Percentiles rank a stretch among this genome's conserved stretches.
Conservation (phyloP, 495 filamentous ascomycete genomes). For the Daldinia concentrica region DNA sequence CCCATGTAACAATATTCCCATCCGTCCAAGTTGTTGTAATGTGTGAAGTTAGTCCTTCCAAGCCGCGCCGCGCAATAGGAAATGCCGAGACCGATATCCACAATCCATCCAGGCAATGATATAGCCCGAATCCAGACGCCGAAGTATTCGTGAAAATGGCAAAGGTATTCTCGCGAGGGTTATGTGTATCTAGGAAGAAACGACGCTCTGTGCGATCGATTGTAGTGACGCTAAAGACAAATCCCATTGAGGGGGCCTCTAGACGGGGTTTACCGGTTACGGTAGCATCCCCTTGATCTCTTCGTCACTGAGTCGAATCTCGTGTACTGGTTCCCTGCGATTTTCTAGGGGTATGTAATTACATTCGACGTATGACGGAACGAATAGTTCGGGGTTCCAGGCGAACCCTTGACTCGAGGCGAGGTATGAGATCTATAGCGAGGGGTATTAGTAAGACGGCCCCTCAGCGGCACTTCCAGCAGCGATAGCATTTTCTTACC, state of each 20-base stretch:
- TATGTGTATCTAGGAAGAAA: slow-evolving; percentile 44
- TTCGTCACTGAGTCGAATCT: slow-evolving; percentile 72
- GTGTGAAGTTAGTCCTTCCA: slow-evolving; percentile 34
- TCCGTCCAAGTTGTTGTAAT: slow-evolving; percentile 33
- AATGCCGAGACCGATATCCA: slow-evolving; percentile 39
- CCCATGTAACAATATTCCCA: slow-evolving; percentile 27
- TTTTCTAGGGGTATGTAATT: slow-evolving; percentile 69
- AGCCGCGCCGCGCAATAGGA: slow-evolving; percentile 36
- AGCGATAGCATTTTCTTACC: slow-evolving; percentile 55
- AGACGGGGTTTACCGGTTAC: slow-evolving; percentile 40
- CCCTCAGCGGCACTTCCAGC: background rate
- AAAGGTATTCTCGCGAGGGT: slow-evolving; percentile 46
- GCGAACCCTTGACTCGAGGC: slow-evolving; percentile 74
- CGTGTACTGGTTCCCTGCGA: slow-evolving; percentile 72
- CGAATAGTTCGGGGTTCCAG: slow-evolving; percentile 74
- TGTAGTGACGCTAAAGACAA: background rate
- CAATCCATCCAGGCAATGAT: slow-evolving; percentile 46
- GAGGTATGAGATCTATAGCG: slow-evolving; percentile 70
- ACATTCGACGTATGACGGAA: slow-evolving; percentile 65
- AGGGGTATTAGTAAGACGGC: slow-evolving; percentile 16
- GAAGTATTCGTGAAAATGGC: slow-evolving; percentile 47
- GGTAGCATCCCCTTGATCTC: slow-evolving; percentile 66
- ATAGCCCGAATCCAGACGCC: slow-evolving; percentile 47
- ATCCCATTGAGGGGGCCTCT: background rate
- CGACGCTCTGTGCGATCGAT: slow-evolving; percentile 8